These are phyloP conservation scores for Quercus phellos DNA, from an alignment of 331 rosid species.

Conservation along the genomic window DNA sequence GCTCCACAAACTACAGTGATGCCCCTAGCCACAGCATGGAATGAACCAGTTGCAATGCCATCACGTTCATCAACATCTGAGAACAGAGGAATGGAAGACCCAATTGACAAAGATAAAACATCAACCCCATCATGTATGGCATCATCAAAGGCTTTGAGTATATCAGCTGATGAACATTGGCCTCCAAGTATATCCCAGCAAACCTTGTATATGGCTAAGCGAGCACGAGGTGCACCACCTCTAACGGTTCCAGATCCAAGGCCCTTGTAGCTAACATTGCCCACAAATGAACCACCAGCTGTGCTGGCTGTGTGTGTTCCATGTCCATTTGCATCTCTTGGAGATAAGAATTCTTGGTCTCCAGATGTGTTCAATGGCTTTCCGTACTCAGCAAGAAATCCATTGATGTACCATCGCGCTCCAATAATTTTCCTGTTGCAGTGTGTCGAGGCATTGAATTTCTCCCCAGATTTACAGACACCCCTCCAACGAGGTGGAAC, in stretches of 20 bases:
- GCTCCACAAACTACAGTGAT: constrained; percentile 35
- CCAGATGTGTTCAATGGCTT: constrained; percentile 23
- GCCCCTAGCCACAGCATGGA: constrained; percentile 39
- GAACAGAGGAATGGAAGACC: constrained; percentile 28
- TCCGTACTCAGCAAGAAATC: constrained; percentile 35
- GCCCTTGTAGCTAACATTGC: constrained; percentile 33
- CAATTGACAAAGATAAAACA: constrained; percentile 38
- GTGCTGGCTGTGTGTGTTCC: constrained; percentile 47
- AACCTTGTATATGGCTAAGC: constrained; percentile 46
- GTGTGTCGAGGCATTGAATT: constrained; percentile 27
- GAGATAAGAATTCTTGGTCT: constrained; percentile 29
- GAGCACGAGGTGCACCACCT: constrained; percentile 44
- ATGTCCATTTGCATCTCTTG: constrained; percentile 37
- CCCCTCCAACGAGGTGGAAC: constrained; percentile 47
- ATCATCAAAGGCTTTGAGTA: constrained; percentile 41
- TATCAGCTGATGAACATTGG: constrained; percentile 38
- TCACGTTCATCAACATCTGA: constrained; percentile 26
- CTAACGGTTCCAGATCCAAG: constrained; percentile 35
- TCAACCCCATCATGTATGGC: constrained; percentile 41
- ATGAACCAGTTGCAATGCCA: constrained; percentile 32
- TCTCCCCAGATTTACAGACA: constrained; percentile 36
- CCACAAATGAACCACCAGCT: constrained; percentile 32
- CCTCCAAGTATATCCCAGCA: constrained; percentile 36
- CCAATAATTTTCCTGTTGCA: constrained; percentile 42
- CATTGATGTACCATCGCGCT: constrained; percentile 42